phyloP scores from a whole-genome alignment of 2,329 filamentous ascomycete species.

The Cladophialophora immunda region DNA sequence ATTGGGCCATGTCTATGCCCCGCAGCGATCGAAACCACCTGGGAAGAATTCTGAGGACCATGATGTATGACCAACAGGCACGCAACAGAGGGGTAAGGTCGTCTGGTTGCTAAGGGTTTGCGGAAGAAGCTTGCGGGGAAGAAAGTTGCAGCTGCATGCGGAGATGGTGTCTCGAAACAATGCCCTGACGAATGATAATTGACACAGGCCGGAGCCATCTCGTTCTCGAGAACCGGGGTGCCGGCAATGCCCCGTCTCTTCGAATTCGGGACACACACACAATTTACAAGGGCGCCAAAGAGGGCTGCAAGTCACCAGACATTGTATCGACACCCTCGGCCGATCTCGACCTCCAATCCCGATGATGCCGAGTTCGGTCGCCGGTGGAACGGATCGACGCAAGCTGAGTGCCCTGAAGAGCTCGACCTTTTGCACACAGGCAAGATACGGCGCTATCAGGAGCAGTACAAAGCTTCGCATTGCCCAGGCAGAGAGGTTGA shows the following conservation, averaged over 20 bases:
- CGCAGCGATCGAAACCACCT: conserved; percentile 15
- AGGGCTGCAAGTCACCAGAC: not conserved
- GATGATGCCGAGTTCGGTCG: conserved; percentile 10
- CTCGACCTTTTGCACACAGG: not conserved
- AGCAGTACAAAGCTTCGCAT: not conserved
- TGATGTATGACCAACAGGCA: conserved; percentile 10
- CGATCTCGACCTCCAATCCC: not conserved
- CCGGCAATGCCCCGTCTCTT: conserved; percentile 5
- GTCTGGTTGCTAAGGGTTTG: conserved; percentile 3
- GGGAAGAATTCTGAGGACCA: not conserved
- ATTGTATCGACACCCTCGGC: not conserved
- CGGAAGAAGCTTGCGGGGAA: conserved; percentile 25
- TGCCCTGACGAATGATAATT: not conserved
- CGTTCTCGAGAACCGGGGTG: conserved; percentile 12
- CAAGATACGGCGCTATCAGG: not conserved
- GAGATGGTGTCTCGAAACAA: conserved; percentile 13
- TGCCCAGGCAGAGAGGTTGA: not conserved
- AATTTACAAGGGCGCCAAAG: not conserved
- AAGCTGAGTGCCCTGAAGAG: not conserved
- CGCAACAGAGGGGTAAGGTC: conserved; percentile 19
- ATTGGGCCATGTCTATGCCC: conserved; percentile 19
- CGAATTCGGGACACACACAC: not conserved
- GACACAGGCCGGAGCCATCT: not conserved
- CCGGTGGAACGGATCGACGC: conserved; percentile 8
- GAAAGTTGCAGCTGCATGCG: conserved; percentile 9